Conservation (phyloP, 805 yeast genomes). For the Kazachstania africana region DNA sequence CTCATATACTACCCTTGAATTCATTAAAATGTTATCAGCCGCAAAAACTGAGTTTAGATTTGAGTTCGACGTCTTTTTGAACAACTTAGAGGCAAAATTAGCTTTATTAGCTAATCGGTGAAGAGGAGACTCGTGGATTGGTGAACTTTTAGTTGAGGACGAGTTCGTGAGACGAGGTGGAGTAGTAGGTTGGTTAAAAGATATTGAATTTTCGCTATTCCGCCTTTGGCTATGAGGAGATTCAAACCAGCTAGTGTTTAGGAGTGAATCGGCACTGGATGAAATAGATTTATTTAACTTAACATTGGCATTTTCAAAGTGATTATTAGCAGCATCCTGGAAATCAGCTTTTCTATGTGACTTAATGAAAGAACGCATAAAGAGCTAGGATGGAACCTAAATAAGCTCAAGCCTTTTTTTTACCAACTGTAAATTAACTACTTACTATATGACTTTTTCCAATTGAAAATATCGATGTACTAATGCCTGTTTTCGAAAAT, state of each 20-base stretch:
- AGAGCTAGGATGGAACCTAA: too few species aligned
- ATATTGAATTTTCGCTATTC: background rate
- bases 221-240: too few species aligned
- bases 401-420: too few species aligned
- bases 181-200: conserved; percentile 6
- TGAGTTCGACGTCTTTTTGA: conserved; percentile 17
- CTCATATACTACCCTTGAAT: too few species aligned
- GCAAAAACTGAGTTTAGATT: conserved; percentile 1
- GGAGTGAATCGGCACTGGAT: conserved; percentile 1
- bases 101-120: conserved; percentile 20
- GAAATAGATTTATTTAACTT: conserved; percentile 1
- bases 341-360: conserved; percentile 29
- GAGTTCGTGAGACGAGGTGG: conserved; percentile 11
- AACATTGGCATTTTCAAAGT: conserved; percentile 3
- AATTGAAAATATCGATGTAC: too few species aligned
- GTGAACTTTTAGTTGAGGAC: conserved; percentile 9
- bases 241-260: too few species aligned
- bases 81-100: conserved; percentile 19
- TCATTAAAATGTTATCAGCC: too few species aligned
- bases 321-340: conserved; percentile 11
- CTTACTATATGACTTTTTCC: too few species aligned
- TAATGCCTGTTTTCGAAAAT: too few species aligned
- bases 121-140: conserved; percentile 22
- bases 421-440: too few species aligned
- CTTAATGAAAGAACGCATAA: conserved; percentile 31